phyloP scores from a whole-genome alignment of 768 basidiomycete species.

The Nidularia pulvinata region DNA sequence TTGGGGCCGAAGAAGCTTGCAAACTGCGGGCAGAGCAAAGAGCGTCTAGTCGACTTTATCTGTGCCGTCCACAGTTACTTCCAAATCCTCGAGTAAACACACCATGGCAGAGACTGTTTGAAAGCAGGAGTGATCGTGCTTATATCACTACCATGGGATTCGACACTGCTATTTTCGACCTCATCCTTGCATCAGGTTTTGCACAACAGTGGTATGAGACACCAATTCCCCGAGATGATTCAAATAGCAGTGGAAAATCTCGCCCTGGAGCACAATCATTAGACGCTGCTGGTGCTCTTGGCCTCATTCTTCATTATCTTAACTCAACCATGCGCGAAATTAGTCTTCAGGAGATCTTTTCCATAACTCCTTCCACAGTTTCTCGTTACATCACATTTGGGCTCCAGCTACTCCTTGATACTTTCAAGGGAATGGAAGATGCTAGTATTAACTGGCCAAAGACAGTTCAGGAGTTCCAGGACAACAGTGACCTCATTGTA shows the following conservation, averaged over 20 bases:
- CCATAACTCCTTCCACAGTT: constrained; percentile 28
- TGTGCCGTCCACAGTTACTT: constrained; percentile 24
- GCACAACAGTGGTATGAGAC: constrained; percentile 9
- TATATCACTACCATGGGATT: constrained; percentile 47
- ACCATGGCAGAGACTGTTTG: constrained; percentile 30
- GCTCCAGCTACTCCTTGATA: constrained; percentile 20
- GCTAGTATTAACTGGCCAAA: constrained; percentile 20
- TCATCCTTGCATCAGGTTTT: constrained; percentile 31
- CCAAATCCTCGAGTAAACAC: constrained; percentile 27
- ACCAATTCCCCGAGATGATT: constrained; percentile 20
- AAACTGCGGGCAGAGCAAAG: neutral
- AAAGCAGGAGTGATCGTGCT: constrained; percentile 25
- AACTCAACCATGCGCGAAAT: constrained; percentile 33
- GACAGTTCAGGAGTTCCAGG: constrained; percentile 17
- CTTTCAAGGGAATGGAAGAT: constrained; percentile 20
- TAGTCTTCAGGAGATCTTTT: constrained; percentile 35
- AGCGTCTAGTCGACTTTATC: constrained; percentile 11
- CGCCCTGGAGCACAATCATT: constrained; percentile 23
- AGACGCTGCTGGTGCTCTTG: constrained; percentile 34
- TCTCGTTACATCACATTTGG: constrained; percentile 27
- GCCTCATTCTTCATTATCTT: constrained; percentile 33
- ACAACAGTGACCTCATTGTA: constrained; percentile 17
- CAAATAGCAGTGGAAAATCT: constrained; percentile 12
- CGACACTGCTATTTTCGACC: constrained; percentile 30
- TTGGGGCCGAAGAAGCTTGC: constrained; percentile 7